phyloP scores from a whole-genome alignment of 164 flowering plant genomes.

The Warburgia ugandensis region DNA sequence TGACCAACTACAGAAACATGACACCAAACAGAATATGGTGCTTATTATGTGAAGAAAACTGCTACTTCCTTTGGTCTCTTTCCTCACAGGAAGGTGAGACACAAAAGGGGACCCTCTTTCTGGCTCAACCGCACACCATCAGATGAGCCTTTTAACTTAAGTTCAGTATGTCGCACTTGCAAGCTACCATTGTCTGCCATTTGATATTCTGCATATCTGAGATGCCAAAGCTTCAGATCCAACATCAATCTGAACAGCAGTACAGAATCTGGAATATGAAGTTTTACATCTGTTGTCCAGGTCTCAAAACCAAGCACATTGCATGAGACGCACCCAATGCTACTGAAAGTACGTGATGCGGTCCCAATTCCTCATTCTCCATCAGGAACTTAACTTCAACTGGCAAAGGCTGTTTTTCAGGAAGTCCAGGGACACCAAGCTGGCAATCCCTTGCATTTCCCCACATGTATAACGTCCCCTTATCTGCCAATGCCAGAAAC shows the following conservation, averaged over 20 bases:
- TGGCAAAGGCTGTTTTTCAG: slow-evolving; percentile 56
- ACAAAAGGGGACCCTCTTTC: too few species aligned
- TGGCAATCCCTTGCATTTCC: slow-evolving; percentile 80
- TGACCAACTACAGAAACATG: too few species aligned
- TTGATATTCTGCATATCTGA: too few species aligned
- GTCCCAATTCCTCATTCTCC: slow-evolving; percentile 64
- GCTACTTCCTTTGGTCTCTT: too few species aligned
- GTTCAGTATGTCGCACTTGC: too few species aligned
- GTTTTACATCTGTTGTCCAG: neutral
- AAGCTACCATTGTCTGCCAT: too few species aligned
- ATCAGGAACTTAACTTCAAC: slow-evolving; percentile 64
- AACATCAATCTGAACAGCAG: neutral
- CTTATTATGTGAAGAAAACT: too few species aligned
- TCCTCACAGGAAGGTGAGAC: too few species aligned
- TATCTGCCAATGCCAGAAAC: slow-evolving; percentile 34
- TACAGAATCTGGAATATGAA: neutral
- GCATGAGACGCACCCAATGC: slow-evolving; percentile 89
- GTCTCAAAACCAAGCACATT: slow-evolving; percentile 51
- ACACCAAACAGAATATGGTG: too few species aligned
- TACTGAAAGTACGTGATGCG: slow-evolving; percentile 54
- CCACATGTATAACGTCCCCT: slow-evolving; percentile 88
- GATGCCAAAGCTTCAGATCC: too few species aligned
- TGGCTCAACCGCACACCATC: too few species aligned
- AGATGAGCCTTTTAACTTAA: too few species aligned
- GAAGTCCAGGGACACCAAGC: slow-evolving; percentile 84